phyloP scores from a whole-genome alignment of 129 eudicot genomes.

The Silybum marianum region DNA sequence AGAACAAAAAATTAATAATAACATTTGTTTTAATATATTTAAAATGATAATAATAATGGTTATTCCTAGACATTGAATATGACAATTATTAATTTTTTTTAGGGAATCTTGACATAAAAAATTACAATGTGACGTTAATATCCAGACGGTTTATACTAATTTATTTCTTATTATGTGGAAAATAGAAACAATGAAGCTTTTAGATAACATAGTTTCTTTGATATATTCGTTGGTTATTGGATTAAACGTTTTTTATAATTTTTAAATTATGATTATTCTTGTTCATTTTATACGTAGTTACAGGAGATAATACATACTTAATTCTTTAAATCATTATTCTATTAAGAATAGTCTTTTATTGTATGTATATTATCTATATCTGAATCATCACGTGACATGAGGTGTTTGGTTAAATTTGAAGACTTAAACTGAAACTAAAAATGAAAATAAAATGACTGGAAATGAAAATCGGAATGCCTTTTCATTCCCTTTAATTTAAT shows the following conservation, averaged over 20 bases:
- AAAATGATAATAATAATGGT: neutral
- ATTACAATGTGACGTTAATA: neutral
- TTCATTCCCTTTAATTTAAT: too few species aligned
- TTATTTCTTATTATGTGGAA: constrained; percentile 15
- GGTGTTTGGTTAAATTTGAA: too few species aligned
- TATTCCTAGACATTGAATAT: constrained; percentile 23
- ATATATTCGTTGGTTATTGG: neutral
- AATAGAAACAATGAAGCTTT: constrained; percentile 14
- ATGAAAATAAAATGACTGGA: too few species aligned
- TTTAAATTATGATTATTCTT: neutral
- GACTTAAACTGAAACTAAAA: too few species aligned
- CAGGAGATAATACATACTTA: neutral
- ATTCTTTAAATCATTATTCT: neutral
- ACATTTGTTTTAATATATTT: neutral
- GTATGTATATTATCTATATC: too few species aligned
- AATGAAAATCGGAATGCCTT: too few species aligned
- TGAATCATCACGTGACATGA: neutral
- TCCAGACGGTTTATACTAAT: neutral
- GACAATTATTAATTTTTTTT: neutral
- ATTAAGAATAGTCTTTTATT: neutral
- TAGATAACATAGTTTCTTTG: neutral
- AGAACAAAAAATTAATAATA: neutral
- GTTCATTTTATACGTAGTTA: neutral
- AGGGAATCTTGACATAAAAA: neutral
- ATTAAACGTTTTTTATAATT: neutral